phyloP scores from a whole-genome alignment of 257 asterid species.

The Handroanthus guayacan region DNA sequence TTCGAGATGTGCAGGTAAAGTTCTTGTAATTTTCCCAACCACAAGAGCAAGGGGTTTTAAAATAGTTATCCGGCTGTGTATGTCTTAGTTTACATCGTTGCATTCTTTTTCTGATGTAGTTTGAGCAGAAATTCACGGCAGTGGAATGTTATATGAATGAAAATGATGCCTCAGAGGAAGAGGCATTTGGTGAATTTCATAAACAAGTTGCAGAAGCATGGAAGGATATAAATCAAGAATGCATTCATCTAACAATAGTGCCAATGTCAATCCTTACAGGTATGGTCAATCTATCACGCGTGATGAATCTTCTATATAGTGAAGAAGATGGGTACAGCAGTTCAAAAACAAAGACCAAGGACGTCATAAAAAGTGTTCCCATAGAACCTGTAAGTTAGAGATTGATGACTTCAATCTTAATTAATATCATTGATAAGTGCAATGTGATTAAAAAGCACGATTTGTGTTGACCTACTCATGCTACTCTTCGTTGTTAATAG shows the following conservation, averaged over 20 bases:
- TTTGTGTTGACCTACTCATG: no score
- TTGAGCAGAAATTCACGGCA: conserved; percentile 35
- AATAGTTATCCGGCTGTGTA: no score
- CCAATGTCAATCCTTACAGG: conserved; percentile 8
- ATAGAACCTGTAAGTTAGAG: not conserved
- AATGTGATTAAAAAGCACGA: no score
- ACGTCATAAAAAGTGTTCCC: not conserved
- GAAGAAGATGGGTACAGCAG: conserved; percentile 29
- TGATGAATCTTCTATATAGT: conserved; percentile 30
- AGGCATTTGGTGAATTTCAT: conserved; percentile 28
- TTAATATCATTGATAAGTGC: no score
- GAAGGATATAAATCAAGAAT: conserved; percentile 41
- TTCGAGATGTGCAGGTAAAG: no score
- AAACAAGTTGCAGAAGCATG: conserved; percentile 34
- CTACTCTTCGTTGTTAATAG: no score
- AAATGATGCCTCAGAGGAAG: conserved; percentile 23
- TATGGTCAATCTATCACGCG: conserved; percentile 23
- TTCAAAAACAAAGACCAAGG: conserved; percentile 14
- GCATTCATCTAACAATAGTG: not conserved
- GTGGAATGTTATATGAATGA: conserved; percentile 46
- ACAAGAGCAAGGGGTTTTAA: no score
- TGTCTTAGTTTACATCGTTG: no score
- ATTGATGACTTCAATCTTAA: no score
- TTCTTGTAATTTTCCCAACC: no score
- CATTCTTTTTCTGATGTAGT: not conserved